Conservation (phyloP, 345 rosid genomes). For the Mercurialis annua region DNA sequence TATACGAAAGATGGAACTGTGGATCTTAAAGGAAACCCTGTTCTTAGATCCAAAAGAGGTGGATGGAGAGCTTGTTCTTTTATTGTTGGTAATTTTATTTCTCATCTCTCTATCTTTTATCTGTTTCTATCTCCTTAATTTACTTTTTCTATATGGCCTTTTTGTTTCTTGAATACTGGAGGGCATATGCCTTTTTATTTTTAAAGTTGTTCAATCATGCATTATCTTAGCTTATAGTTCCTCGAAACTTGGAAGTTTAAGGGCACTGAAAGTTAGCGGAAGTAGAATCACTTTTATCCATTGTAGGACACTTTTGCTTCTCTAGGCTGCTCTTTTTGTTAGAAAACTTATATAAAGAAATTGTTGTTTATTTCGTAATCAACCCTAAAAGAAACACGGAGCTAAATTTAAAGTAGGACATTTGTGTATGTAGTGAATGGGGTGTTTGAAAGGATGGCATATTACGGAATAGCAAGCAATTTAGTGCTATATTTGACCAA, state of each 20-base stretch:
- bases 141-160: not conserved
- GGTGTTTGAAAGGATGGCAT: constrained; percentile 88
- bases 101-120: not conserved
- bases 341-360: too few relatives aligned
- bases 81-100: constrained; percentile 54
- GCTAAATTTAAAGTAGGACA: too few relatives aligned
- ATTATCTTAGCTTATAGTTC: not conserved
- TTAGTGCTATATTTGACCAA: constrained; percentile 68
- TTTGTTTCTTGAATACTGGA: not conserved
- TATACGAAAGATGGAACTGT: constrained; percentile 92
- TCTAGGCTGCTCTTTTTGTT: too few relatives aligned
- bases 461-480: constrained; percentile 77
- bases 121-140: not conserved
- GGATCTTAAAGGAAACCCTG: constrained; percentile 77
- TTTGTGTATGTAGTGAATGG: constrained; percentile 51
- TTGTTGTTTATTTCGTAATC: too few relatives aligned
- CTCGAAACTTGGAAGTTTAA: not conserved
- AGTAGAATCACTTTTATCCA: not conserved
- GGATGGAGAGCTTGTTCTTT: constrained; percentile 89
- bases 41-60: constrained; percentile 70
- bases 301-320: not conserved
- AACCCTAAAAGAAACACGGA: too few relatives aligned
- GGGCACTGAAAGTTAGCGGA: not conserved
- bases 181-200: not conserved
- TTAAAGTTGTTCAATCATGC: not conserved